Evolutionary conservation across 306 rosid genomes (phyloP), one percentile per base, ranked within the genome.

Genomic region (Lathyrus tuberosus): DNA sequence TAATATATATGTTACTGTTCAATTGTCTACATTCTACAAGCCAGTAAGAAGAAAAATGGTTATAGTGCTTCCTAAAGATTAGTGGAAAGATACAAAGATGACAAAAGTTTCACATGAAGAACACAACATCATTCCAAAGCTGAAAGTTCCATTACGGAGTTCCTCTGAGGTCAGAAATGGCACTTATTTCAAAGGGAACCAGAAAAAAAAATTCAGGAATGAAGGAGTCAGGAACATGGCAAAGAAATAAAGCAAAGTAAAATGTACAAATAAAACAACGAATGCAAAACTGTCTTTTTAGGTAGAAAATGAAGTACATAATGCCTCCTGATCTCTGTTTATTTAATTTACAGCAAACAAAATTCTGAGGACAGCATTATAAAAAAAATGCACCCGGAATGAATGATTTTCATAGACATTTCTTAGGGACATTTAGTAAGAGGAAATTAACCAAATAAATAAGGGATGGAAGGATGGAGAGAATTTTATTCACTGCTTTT

Each of bases 401-500:
- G n/a, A 72, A 72, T 58, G 58, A 41, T 16, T 72, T 70, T 66
- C 58, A 59, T 70, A 20, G 22, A 44, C 60, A 31, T 59, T 31
- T 59, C 22, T 31, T 59, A 30, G 13, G 7, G 12, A 16, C 43
- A 59, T 20, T 31, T 30, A n/a, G 64, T 14, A 60, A 60, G 44
- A 60, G 44, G 40, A 17, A 15, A 10, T 14, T 60, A 54, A 16
- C 22, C 6, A 17, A 13, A 51, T 17, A 51, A 51, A 51, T 8
- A 51, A 16, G 26, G 12, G 58, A 42, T 42, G 47, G 15, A 4
- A 24, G 30, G 33, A 54, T 10, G 47, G 22, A 44, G 66, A 35
- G 66, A 61, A 5, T 15, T 61, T 4, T 31, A 59, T 59, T 42
- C 65, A 0, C 40, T 35, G 6, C 1, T 31, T 33, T 30, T 61